A percentile compares a stretch with the other conserved stretches of the same genome.
These are phyloP conservation scores for Tetrahymena thermophila DNA, from an alignment of 73 alveolate species.

Conservation along the genomic window DNA sequence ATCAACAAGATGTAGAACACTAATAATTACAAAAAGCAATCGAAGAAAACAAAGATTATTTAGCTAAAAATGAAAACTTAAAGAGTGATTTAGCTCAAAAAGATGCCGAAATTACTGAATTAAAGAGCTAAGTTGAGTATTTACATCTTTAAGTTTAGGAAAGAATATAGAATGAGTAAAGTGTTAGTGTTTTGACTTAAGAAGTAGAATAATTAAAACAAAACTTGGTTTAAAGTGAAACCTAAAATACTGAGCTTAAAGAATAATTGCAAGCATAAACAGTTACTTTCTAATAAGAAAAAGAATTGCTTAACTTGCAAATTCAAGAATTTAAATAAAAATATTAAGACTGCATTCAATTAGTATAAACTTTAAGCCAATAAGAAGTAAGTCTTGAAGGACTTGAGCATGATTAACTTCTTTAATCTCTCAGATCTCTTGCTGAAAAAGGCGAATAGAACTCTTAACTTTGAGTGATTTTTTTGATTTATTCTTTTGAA, in stretches of 20 bases:
- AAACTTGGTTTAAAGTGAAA: neutral
- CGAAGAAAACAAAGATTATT: neutral
- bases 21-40: neutral
- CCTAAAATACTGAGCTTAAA: neutral
- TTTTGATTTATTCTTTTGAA: too few species aligned
- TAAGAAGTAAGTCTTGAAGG: neutral
- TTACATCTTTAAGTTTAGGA: neutral
- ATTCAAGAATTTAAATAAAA: neutral
- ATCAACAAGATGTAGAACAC: neutral
- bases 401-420: neutral
- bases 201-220: neutral
- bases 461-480: neutral
- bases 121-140: neutral
- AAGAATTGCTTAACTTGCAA: neutral
- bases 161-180: neutral
- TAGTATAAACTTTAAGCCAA: neutral
- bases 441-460: neutral
- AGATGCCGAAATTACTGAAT: neutral
- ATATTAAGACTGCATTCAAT: neutral
- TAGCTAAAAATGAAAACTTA: neutral
- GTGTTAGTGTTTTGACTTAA: neutral
- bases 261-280: neutral
- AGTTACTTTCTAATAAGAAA: neutral
- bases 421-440: neutral
- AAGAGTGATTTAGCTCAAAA: neutral